Base-by-base conservation (phyloP, 2,329 filamentous ascomycete species). In the Ophiostoma angusticollis region DNA sequence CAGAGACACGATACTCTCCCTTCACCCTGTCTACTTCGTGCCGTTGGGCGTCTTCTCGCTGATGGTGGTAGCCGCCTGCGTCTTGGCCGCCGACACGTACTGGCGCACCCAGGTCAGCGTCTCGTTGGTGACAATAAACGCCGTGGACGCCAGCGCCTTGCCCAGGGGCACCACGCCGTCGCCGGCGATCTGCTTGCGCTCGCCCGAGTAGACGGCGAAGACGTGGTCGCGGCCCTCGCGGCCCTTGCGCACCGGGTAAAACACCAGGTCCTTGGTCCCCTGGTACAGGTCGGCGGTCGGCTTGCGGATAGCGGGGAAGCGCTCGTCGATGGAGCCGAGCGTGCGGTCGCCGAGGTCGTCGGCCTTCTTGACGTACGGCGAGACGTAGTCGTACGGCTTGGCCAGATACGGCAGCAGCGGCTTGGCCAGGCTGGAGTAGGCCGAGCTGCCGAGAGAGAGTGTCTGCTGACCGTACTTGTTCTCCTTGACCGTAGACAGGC, bases 381-480 rank as follows among this genome's bases (percentile, higher is more conserved):
- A 78, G 47, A 93, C 72, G 58, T 84, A 91, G 54, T 74, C 70
- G 65, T 85, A 89, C 25, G 87, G 86, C 51, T 73, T 82, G 52
- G 76, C 61, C 51, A 95, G 65, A 62, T 84, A 85, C 21, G 84
- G 82, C 40, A 89, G 63, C 47, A 94, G 63, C 16, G 86, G 84
- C 50, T 78, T 80, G 56, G 80, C 80, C 53, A 94, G 70, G 47
- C 72, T 77, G 55, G 76, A 66, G 68, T 87, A 93, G 52, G 79
- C 78, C 44, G 77, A 73, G 55, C 82, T 74, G 58, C 80, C 74
- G 46, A 91, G 62, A 52, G 81, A 70, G 56, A 95, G 65, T 31
- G 85, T 87, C 63, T 80, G 86, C 58, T 85, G 79, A 55, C 84
- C 87, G 56, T 84, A 80, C 36, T 84, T 79, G 63, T 89, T 84